A percentile compares a stretch with the other conserved stretches of the same genome.
Evolutionary conservation across 2,329 filamentous ascomycete genomes (phyloP).

Genomic region (Ophiostoma himal-ulmi): DNA sequence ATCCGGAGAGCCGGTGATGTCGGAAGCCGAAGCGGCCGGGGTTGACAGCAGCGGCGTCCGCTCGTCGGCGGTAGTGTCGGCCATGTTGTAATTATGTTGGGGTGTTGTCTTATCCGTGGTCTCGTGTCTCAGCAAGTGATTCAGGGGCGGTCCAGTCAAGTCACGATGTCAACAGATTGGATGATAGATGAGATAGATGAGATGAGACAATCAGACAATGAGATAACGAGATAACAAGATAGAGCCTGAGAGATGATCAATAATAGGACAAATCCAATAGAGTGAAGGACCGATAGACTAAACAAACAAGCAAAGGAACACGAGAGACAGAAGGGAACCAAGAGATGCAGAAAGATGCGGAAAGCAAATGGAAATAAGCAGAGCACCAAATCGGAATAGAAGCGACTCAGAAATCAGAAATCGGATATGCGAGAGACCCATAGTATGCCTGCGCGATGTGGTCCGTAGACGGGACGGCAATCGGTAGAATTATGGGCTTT

Average conservation of each 20-base stretch:
- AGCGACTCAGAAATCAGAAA: not conserved
- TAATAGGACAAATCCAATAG: not conserved
- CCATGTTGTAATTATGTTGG: not conserved
- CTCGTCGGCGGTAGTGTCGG: conserved; percentile 18
- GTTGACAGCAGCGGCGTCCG: conserved; percentile 24
- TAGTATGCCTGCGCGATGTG: not conserved
- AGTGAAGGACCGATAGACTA: not conserved
- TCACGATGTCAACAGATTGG: not conserved
- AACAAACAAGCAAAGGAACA: not conserved
- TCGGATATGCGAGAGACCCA: not conserved
- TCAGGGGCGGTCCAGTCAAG: not conserved
- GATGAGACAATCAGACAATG: too few relatives aligned
- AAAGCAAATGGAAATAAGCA: not conserved
- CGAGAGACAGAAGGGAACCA: not conserved
- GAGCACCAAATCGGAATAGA: not conserved
- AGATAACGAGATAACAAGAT: not conserved
- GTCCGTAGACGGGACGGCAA: conserved; percentile 11
- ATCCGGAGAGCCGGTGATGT: not conserved
- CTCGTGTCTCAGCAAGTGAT: not conserved
- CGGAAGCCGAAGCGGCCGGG: not conserved
- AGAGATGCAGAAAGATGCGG: not conserved
- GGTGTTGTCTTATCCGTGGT: not conserved
- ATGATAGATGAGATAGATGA: not conserved
- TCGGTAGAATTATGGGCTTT: not conserved
- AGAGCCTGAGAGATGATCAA: not conserved